Evolutionary conservation across 2,329 filamentous ascomycete genomes (phyloP), one percentile per base, ranked within the genome.

Genomic region (Nemania sp.): DNA sequence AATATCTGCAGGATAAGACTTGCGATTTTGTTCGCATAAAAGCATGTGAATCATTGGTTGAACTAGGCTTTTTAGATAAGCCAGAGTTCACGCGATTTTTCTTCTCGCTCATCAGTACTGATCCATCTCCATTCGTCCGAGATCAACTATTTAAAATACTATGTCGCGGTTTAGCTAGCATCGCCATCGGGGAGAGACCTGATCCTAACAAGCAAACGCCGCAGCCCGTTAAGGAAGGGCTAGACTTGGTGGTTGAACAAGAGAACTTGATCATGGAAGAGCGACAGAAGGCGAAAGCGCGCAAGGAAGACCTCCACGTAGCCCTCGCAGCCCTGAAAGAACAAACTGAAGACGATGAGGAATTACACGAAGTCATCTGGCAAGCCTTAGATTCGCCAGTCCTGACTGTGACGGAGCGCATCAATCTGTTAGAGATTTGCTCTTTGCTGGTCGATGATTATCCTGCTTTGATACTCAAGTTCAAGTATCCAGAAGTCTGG

Each of bases 1-100:
- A 87, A 65, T 90, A 90, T 68, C 76, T 88, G 10, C 82, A 87
- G 66, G 87, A 90, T 67, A 85, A 82, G 59, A 89, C 85, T 5
- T 76, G 80, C 50, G 86, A 89, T 65, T 74, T 82, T 39, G 85
- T 90, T 53, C 83, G 87, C 20, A 83, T 89, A 73, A 88, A 88
- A 72, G 85, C 85, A 1, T 89, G 86, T 57, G 84, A 89, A 66
- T 81, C 83, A 10, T 74, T 90, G 46, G 79, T 89, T 39, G 85
- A 89, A 32, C 79, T 89, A n/a, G 86, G 85, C 0, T 80, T 82
- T 50, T 76, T 90, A 67, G 76, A 82, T 65, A 83, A 85, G 55
- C 77, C 82, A 2, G 74, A 76, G 1, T 79, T 89, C 45, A 78
- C 87, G 65, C 79, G 77, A 49, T 81, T 88, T 57, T 75, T 89